These are phyloP conservation scores for Solanum megistacrolobum DNA, from an alignment of 257 asterid genomes.

Conservation along the genomic window DNA sequence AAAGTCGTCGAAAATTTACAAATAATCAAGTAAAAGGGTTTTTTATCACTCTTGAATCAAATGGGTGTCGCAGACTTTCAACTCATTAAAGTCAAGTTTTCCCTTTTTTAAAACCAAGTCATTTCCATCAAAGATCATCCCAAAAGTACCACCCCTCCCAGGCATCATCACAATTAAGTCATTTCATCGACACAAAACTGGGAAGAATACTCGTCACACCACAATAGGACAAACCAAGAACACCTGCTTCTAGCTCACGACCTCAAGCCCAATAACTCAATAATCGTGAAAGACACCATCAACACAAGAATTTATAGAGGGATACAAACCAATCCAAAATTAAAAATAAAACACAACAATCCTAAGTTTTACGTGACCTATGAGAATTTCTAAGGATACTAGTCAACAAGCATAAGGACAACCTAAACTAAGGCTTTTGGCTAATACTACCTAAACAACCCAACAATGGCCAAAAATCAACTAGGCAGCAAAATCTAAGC, in stretches of 20 bases:
- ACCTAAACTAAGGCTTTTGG: not conserved
- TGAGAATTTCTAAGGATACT: not conserved
- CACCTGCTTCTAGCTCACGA: not conserved
- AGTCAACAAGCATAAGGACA: no score
- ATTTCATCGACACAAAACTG: no score
- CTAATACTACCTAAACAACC: not conserved
- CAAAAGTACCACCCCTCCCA: not conserved
- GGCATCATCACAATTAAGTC: no score
- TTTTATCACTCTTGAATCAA: not conserved
- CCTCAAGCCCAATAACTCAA: not conserved
- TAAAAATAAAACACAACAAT: not conserved
- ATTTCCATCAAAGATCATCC: not conserved
- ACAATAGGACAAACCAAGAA: not conserved
- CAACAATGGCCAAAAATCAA: not conserved
- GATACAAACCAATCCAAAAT: no score
- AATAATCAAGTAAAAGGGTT: not conserved
- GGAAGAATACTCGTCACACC: not conserved
- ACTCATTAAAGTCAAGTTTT: not conserved
- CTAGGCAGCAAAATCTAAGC: not conserved
- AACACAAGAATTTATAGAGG: not conserved
- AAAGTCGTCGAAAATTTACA: no score
- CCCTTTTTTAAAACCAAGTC: not conserved
- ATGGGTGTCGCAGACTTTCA: fast-evolving
- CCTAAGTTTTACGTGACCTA: not conserved
- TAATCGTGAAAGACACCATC: not conserved